Evolutionary conservation across 1,284 basidiomycete genomes (phyloP), one percentile per base, ranked within the genome.

Genomic region (Puccinia coronata): DNA sequence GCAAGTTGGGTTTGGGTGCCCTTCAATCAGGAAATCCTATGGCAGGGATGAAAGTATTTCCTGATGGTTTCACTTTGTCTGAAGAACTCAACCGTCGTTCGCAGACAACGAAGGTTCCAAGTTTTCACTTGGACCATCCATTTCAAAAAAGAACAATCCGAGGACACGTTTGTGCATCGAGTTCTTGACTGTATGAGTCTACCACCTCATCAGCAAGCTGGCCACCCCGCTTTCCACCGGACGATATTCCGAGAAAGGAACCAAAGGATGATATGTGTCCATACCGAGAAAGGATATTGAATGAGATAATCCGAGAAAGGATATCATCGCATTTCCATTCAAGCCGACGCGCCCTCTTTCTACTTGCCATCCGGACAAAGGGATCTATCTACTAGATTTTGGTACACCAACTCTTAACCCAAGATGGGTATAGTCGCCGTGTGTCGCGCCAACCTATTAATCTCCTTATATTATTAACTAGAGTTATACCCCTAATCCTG

Each of bases 241-340:
- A 36, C 31, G 59, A 61, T 36, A 61, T 61, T 61, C 59, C 59
- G 23, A 34, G 59, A 61, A 61, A 61, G 59, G 59, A 61, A 61
- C 31, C 59, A 61, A 53, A 53, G 51, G 51, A 53, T 53, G 51
- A 23, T 53, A 53, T 53, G 1, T 14, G 1, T 53, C 8, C 18
- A 36, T 61, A 14, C 59, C 59, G 18, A 61, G 31, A 61, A 61
- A 61, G 59, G 59, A 61, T 61, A 61, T 61, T 31, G 31, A 61
- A 34, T 61, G 55, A 11, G 59, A 61, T 61, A 61, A 36, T 34
- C 59, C 59, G 59, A 61, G 59, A 61, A 61, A 61, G 59, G 59
- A 61, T 61, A 31, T 61, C 16, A 36, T 4, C 31, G 12, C 51
- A 53, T 20, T 53, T 34, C 14, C 59, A 34, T 36, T 16, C 59